Base-by-base conservation (phyloP, 2,329 filamentous ascomycete species). In the Ustulina deusta region DNA sequence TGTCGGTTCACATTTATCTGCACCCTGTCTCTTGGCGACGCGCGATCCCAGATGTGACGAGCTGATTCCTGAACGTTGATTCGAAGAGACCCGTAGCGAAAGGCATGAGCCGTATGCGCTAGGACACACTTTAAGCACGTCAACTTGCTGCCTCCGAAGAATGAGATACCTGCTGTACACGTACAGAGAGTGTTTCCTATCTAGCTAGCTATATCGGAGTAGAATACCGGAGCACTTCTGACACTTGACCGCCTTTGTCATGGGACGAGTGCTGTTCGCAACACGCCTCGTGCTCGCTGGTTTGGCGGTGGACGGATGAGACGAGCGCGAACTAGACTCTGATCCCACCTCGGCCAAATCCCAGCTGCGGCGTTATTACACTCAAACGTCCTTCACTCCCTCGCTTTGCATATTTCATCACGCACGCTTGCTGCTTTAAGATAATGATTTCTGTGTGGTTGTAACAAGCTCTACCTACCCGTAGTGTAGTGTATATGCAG, bases 31-130 rank as follows among this genome's bases (percentile, higher is more conserved):
- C 75, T 77, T 77, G 75, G 75, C 75, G 75, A 76, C 73, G 75
- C 75, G 73, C 74, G 73, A 77, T 77, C 75, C 75, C 67, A 74
- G 74, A 72, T 72, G 75, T 77, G 74, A 76, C 72, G 71, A 73
- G 71, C 68, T 61, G 62, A 66, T 70, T 73, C 66, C 65, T 57
- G 36, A 51, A 62, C 66, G 56, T 61, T 75, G 74, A 75, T 76
- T 76, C 74, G 74, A 75, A 75, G 69, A 69, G 38, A 52, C 9
- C 29, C 40, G 64, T 67, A 56, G 65, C 65, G 55, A 71, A 59
- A 65, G 68, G 65, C 60, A 66, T 56, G 63, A 59, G 62, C 63
- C 63, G 62, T 71, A 66, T 69, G 69, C 69, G 63, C 64, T 59
- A 57, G 56, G 57, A 51, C 58, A 60, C 57, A 60, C 54, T 62